Evolutionary conservation across 2,329 filamentous ascomycete genomes (phyloP).

Genomic region (Colletotrichum nymphaeae): DNA sequence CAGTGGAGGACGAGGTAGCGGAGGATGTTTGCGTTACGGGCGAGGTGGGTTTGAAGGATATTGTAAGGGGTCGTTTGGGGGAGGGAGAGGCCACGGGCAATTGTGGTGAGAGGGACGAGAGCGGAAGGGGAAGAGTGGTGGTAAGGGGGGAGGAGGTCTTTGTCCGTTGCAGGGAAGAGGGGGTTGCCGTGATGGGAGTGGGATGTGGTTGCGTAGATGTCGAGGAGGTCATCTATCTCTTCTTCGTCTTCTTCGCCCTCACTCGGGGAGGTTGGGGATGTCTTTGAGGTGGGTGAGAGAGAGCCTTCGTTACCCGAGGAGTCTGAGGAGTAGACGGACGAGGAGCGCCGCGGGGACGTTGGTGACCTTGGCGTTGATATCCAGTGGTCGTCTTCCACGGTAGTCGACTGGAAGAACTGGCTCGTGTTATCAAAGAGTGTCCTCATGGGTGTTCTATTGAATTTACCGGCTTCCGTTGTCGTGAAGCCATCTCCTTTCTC

Average conservation of each 20-base stretch:
- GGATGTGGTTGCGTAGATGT: conserved; percentile 1
- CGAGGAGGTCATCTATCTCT: conserved; percentile 1
- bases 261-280: not conserved
- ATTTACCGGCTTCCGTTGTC: not conserved
- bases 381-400: not conserved
- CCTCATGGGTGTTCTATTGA: not conserved
- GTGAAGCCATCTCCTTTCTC: not conserved
- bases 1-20: conserved; percentile 36
- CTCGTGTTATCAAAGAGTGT: not conserved
- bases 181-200: not conserved
- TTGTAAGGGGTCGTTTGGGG: conserved; percentile 7
- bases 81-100: conserved; percentile 33
- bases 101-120: conserved; percentile 7
- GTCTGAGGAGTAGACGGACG: not conserved
- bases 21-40: conserved; percentile 38
- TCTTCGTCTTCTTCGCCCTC: not conserved
- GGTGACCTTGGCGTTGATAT: not conserved
- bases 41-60: conserved; percentile 34
- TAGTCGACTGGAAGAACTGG: not conserved
- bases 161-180: not conserved
- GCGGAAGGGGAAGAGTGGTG: conserved; percentile 2
- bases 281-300: not conserved
- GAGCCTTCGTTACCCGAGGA: not conserved
- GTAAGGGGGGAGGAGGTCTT: conserved; percentile 18
- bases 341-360: not conserved